Evolutionary conservation across 2,329 filamentous ascomycete species (phyloP), one percentile per base, ranked within the genome.

Genomic region (Scedosporium dehoogii): DNA sequence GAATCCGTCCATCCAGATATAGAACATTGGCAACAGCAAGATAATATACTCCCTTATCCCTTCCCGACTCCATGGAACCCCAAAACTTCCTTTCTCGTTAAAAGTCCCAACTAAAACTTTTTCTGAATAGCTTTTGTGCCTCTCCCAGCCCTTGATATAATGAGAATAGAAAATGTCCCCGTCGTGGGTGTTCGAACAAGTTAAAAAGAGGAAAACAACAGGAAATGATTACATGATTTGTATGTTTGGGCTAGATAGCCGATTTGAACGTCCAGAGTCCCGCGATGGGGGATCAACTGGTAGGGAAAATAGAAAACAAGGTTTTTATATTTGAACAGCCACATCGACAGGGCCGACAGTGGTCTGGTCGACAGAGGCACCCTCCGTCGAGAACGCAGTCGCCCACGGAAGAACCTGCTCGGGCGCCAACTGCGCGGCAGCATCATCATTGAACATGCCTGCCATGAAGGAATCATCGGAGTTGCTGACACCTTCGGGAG

Each of bases 401-500:
- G 56, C 33, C 60, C 48, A 62, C n/a, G 60, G 27, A 21, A 62
- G n/a, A 29, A 16, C 27, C 33, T 62, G 48, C 60, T 62, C 53
- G 9, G 53, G 16, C 33, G 23, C 6, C 51, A 55, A 55, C 51
- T 55, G 51, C 51, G 51, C 56, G 27, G 56, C 67, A 53, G 60
- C 58, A 16, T 67, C 63, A 27, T 65, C 64, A 7, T 64, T 68
- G 60, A 75, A 72, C 25, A 75, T 68, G 5, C 69, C 71, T 6
- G 69, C 69, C 66, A 75, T 72, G 56, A 76, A 67, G 25, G 70
- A 70, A 27, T 75, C 75, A n/a, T 74, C 75, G 6, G 69, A 67
- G 42, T 71, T 72, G 63, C 73, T 76, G 10, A 75, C 74, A 6
- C 76, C 78, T 59, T 83, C 81, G 1, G 76, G 75, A 5, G 81